These are phyloP conservation scores for Lunularia cruciata DNA, from an alignment of 225 moss, liverwort and hornwort species.

Conservation along the genomic window DNA sequence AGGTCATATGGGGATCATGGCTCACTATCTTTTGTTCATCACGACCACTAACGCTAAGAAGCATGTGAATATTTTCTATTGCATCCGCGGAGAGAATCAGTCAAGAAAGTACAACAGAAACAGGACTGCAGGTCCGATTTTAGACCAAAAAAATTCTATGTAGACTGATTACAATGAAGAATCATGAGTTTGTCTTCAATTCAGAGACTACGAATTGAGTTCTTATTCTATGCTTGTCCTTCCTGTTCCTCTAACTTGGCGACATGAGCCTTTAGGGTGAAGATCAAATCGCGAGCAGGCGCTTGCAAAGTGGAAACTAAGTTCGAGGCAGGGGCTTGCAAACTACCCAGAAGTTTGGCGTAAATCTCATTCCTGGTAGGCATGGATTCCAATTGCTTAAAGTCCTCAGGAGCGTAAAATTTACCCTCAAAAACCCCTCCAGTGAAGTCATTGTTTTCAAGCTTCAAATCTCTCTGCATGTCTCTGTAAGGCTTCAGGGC, in stretches of 20 bases:
- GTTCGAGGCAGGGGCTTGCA: constrained; percentile 64
- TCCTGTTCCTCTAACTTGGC: constrained; percentile 86
- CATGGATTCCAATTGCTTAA: constrained; percentile 76
- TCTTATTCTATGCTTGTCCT: constrained; percentile 19
- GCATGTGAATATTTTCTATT: too few species aligned
- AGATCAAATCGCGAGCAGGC: constrained; percentile 70
- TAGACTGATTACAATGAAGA: neutral
- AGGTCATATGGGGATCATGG: too few species aligned
- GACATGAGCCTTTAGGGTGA: constrained; percentile 79
- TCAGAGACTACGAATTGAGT: neutral
- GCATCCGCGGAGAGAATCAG: too few species aligned
- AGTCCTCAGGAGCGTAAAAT: constrained; percentile 71
- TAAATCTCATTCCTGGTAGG: constrained; percentile 81
- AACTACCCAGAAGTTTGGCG: constrained; percentile 61
- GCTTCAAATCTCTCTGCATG: constrained; percentile 87
- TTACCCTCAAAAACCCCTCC: constrained; percentile 94
- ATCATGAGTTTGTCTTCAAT: neutral
- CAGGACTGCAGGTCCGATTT: neutral
- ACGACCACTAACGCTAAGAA: too few species aligned
- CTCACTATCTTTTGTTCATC: too few species aligned
- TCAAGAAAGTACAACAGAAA: too few species aligned
- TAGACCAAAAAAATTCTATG: neutral
- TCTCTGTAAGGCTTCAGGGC: constrained; percentile 88
- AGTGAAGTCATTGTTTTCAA: constrained; percentile 80
- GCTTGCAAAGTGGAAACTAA: constrained; percentile 84